Conservation (phyloP, 805 yeast species). For the Candida sonorensis region DNA sequence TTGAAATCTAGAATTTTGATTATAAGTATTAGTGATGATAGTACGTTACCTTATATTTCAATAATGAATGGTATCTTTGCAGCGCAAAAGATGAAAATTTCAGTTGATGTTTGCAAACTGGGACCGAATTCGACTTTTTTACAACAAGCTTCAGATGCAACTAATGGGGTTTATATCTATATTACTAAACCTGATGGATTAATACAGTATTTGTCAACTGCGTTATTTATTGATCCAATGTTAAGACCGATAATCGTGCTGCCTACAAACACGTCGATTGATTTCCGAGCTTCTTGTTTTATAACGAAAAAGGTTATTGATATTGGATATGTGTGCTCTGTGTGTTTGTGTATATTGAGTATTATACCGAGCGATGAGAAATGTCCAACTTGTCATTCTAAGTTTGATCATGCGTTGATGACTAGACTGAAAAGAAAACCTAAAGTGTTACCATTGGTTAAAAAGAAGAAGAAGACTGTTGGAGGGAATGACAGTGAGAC, state of each 20-base stretch:
- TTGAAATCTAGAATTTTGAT: constrained; percentile 62
- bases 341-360: constrained; percentile 79
- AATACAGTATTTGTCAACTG: constrained; percentile 74
- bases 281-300: constrained; percentile 92
- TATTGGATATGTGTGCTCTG: constrained; percentile 91
- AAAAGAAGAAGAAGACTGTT: constrained; percentile 14
- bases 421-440: constrained; percentile 56
- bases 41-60: constrained; percentile 77
- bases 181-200: constrained; percentile 68
- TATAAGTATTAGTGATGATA: constrained; percentile 64
- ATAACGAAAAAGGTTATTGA: constrained; percentile 87
- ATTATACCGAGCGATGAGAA: constrained; percentile 54
- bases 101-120: constrained; percentile 86
- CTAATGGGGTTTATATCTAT: constrained; percentile 78
- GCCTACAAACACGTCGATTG: constrained; percentile 81
- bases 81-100: constrained; percentile 84
- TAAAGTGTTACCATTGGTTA: constrained; percentile 25
- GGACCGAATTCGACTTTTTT: constrained; percentile 69
- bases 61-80: constrained; percentile 95
- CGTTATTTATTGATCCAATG: constrained; percentile 81
- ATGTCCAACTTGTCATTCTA: constrained; percentile 86
- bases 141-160: constrained; percentile 95
- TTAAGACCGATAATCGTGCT: constrained; percentile 68
- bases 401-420: constrained; percentile 60
- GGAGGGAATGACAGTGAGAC: constrained; percentile 1